A percentile compares a stretch with the other conserved stretches of the same genome.
Evolutionary conservation across 169 alveolate genomes (phyloP).

Genomic region (Ichthyophthirius multifiliis): DNA sequence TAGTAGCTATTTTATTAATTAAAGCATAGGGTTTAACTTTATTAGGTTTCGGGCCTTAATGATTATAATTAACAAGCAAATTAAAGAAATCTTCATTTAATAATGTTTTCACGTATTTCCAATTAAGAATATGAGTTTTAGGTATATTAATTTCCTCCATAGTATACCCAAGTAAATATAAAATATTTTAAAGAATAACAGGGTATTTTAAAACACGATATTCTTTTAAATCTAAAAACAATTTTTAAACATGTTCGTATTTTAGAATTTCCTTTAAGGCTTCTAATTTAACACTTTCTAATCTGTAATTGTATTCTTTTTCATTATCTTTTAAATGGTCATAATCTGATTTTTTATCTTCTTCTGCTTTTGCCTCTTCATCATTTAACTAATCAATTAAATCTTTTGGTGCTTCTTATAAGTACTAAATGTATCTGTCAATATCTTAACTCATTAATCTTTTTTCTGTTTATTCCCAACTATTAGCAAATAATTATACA

Average conservation of each 20-base stretch:
- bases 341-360: slow-evolving; percentile 38
- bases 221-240: slow-evolving; percentile 38
- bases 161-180: slow-evolving; percentile 44
- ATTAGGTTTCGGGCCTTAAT: slow-evolving; percentile 58
- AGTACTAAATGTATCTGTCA: slow-evolving; percentile 47
- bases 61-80: slow-evolving; percentile 47
- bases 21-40: slow-evolving; percentile 41
- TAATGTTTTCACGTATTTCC: slow-evolving; percentile 47
- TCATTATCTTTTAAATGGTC: slow-evolving; percentile 52
- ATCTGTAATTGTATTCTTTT: slow-evolving; percentile 35
- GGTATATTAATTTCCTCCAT: slow-evolving; percentile 49
- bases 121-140: slow-evolving; percentile 58
- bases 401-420: slow-evolving; percentile 38
- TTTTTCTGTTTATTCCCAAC: slow-evolving; percentile 57
- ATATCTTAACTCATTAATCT: slow-evolving; percentile 55
- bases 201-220: slow-evolving; percentile 56
- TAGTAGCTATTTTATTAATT: slow-evolving; percentile 48
- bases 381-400: slow-evolving; percentile 23
- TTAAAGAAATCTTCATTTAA: slow-evolving; percentile 45
- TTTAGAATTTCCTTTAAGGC: slow-evolving; percentile 6
- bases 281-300: slow-evolving; percentile 5
- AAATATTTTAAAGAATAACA: slow-evolving; percentile 50
- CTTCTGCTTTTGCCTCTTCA: slow-evolving; percentile 53
- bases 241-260: slow-evolving; percentile 39
- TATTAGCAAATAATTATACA: slow-evolving; percentile 46